phyloP scores from a whole-genome alignment of 768 basidiomycete species.

The Mycena amicta region DNA sequence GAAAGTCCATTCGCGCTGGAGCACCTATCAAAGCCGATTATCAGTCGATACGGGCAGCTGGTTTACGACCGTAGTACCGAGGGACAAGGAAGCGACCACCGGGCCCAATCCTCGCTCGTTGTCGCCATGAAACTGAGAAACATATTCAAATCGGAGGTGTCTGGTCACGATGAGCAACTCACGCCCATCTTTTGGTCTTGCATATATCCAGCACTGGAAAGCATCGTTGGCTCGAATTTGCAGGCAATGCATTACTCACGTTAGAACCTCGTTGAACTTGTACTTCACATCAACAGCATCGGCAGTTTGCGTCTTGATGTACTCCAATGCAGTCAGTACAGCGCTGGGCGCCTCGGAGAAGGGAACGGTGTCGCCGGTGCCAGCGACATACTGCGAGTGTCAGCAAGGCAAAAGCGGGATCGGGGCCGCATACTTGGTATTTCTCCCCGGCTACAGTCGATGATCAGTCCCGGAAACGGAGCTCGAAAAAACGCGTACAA shows the following conservation, averaged over 20 bases:
- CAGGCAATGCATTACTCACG: not conserved
- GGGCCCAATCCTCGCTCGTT: conserved; percentile 5
- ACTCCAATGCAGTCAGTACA: not conserved
- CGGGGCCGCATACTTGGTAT: not conserved
- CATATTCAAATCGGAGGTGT: not conserved
- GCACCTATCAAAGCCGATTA: not conserved
- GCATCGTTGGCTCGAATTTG: not conserved
- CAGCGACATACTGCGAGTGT: conserved; percentile 4
- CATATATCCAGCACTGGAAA: conserved; percentile 9
- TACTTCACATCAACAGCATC: not conserved
- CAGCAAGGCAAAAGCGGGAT: not conserved
- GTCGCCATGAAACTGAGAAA: conserved; percentile 4
- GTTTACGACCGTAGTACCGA: too few relatives aligned
- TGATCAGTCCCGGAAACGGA: not conserved
- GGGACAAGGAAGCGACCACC: conserved; percentile 4
- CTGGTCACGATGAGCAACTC: not conserved
- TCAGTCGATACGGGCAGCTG: too few relatives aligned
- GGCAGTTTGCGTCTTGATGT: not conserved
- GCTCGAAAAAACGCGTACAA: not conserved
- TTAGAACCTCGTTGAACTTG: conserved; percentile 7
- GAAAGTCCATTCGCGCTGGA: not conserved
- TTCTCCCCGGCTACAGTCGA: not conserved
- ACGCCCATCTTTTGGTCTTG: conserved; percentile 6
- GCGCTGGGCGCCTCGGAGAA: conserved; percentile 2
- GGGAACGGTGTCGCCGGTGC: conserved; percentile 1